Conservation (phyloP, 1,284 basidiomycete genomes). For the Heterobasidion irregulare region DNA sequence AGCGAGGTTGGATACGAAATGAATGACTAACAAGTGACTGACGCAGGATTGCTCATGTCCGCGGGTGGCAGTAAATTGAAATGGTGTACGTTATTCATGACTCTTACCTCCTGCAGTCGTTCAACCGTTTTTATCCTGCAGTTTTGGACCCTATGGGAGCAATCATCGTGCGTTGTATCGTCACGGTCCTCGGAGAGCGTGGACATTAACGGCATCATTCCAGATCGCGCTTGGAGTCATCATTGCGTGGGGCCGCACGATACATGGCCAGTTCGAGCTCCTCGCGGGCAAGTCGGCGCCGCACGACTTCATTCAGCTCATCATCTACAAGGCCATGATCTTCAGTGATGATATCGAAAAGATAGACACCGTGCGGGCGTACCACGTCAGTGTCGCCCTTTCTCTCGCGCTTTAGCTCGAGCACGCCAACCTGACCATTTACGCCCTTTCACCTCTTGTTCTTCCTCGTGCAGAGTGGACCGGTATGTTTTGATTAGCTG, state of each 20-base stretch:
- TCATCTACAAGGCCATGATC: slow-evolving; percentile 90
- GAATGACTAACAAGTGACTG: background rate
- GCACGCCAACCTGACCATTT: background rate
- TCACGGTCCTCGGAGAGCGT: no score
- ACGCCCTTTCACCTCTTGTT: background rate
- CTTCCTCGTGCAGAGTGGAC: slow-evolving; percentile 44
- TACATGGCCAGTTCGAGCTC: slow-evolving; percentile 78
- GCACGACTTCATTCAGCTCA: slow-evolving; percentile 81
- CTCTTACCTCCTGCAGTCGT: background rate
- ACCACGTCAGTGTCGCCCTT: slow-evolving; percentile 52
- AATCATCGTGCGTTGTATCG: slow-evolving; percentile 45
- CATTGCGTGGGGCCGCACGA: slow-evolving; percentile 70
- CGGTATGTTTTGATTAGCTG: slow-evolving; percentile 31
- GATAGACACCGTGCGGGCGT: slow-evolving; percentile 85
- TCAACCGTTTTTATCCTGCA: slow-evolving; percentile 17
- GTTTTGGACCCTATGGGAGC: slow-evolving; percentile 79
- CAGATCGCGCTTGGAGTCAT: slow-evolving; percentile 80
- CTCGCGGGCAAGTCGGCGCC: slow-evolving; percentile 90
- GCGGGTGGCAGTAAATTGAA: slow-evolving; percentile 81
- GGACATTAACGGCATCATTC: no score
- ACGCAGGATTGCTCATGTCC: slow-evolving; percentile 79
- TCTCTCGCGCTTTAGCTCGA: background rate
- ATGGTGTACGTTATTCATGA: slow-evolving; percentile 55
- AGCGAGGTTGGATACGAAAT: background rate
- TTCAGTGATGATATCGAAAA: slow-evolving; percentile 82